phyloP scores from a whole-genome alignment of 2,329 filamentous ascomycete species.

The Epichloe amarillans region DNA sequence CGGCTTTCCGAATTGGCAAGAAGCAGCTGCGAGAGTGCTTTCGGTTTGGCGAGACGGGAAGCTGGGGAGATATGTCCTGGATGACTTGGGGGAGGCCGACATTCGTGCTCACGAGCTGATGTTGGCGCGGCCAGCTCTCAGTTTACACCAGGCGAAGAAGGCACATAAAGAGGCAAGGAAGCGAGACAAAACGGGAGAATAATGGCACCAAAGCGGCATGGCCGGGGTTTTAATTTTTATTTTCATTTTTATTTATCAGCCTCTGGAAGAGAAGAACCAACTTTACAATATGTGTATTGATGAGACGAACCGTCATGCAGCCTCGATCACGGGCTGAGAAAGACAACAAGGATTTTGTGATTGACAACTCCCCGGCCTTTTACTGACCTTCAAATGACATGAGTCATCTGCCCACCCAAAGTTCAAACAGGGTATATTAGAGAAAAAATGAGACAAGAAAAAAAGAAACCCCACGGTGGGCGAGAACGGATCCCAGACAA shows the following conservation, averaged over 20 bases:
- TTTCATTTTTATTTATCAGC: too few relatives aligned
- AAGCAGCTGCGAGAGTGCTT: constrained; percentile 66
- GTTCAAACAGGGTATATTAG: constrained; percentile 9
- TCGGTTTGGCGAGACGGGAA: constrained; percentile 69
- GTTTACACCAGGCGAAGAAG: constrained; percentile 57
- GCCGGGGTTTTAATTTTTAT: too few relatives aligned
- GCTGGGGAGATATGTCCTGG: constrained; percentile 66
- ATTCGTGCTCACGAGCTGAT: constrained; percentile 35
- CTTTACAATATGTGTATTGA: not conserved
- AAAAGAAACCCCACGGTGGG: not conserved
- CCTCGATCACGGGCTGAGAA: not conserved
- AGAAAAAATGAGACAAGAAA: not conserved
- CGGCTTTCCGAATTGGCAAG: constrained; percentile 55
- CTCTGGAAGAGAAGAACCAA: not conserved
- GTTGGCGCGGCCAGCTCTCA: constrained; percentile 36
- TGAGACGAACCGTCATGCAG: not conserved
- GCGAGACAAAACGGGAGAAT: constrained; percentile 20
- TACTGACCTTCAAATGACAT: not conserved
- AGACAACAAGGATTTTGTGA: not conserved
- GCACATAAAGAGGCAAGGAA: constrained; percentile 46
- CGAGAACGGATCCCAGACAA: not conserved
- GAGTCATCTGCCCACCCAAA: not conserved
- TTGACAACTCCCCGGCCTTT: not conserved
- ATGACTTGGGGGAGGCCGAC: constrained; percentile 53
- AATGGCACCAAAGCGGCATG: not conserved